Evolutionary conservation across 1,284 basidiomycete species (phyloP), one percentile per base, ranked within the genome.

Genomic region (Gymnopus androsaceus): DNA sequence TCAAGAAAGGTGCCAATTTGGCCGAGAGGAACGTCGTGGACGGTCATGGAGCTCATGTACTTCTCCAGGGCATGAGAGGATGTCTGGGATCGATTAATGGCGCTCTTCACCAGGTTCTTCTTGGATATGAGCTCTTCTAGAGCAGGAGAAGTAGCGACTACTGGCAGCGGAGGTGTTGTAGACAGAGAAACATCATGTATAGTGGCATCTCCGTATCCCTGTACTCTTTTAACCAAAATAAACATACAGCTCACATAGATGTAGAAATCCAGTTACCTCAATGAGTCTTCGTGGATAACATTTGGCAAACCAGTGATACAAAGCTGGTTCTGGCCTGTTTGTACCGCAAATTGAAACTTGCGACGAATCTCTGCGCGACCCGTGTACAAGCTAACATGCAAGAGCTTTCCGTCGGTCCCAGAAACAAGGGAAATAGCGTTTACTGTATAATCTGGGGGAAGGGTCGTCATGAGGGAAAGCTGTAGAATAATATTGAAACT

Each of bases 291-390:
- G 36, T 72, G 67, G 15, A 71, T 52, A 2, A 64, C 62, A 25
- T 50, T 57, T 1, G 72, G 72, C 23, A 74, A 60, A 1, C 67
- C 67, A 42, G 61, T 58, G 31, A 73, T 68, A 15, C 54, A 60
- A 11, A 74, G 60, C 37, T 69, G 64, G 49, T 73, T 74, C 37
- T 69, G 67, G 11, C 71, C 72, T 6, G 62, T 59, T 51, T 67
- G 65, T 7, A 72, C 64, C 7, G 49, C 51, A 48, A 72, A 64
- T 44, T 61, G 65, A 62, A 69, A 72, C 2, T 67, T 37, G 9
- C 71, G 66, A 31, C 67, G 69, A 19, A 73, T 54, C 59, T 75
- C 71, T 37, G 73, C 73, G 25, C 67, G 65, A 11, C 65, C 65
- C 19, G 71, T 56, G 55, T 75, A 74, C 21, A 75, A 56, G 51